Percentiles rank a stretch among this genome's conserved stretches.
These are phyloP conservation scores for Ophiostoma ulmi DNA, from an alignment of 2,329 filamentous ascomycete species.

Conservation along the genomic window DNA sequence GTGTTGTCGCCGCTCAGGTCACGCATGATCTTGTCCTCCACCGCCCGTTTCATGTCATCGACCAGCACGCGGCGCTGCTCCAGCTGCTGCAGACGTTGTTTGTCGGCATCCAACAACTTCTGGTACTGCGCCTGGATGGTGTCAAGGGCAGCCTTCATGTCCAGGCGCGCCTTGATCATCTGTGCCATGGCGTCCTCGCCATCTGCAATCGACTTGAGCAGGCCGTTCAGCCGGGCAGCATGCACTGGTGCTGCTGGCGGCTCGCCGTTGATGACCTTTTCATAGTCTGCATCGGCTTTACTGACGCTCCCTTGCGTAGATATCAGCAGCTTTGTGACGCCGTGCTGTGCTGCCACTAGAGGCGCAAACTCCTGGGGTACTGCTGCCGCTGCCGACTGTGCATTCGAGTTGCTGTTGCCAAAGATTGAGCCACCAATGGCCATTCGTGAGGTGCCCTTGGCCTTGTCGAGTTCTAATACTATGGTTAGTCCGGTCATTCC, in stretches of 20 bases:
- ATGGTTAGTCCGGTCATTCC: neutral
- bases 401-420: slow-evolving; percentile 38
- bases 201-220: slow-evolving; percentile 83
- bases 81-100: slow-evolving; percentile 60
- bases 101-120: slow-evolving; percentile 63
- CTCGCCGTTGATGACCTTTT: slow-evolving; percentile 56
- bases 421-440: slow-evolving; percentile 62
- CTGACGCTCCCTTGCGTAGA: slow-evolving; percentile 62
- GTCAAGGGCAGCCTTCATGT: slow-evolving; percentile 74
- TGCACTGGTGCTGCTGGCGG: slow-evolving; percentile 81
- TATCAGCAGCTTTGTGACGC: slow-evolving; percentile 65
- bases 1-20: slow-evolving; percentile 56
- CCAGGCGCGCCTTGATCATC: slow-evolving; percentile 76
- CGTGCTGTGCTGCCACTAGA: slow-evolving; percentile 68
- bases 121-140: slow-evolving; percentile 73
- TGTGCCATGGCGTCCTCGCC: slow-evolving; percentile 87
- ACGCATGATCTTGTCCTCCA: slow-evolving; percentile 87
- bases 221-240: slow-evolving; percentile 78
- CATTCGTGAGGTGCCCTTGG: slow-evolving; percentile 48
- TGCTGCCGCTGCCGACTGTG: slow-evolving; percentile 34
- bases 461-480: slow-evolving; percentile 53
- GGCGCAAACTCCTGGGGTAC: slow-evolving; percentile 71
- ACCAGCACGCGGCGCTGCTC: slow-evolving; percentile 63
- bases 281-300: slow-evolving; percentile 74
- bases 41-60: slow-evolving; percentile 77